Evolutionary conservation across 495 filamentous ascomycete genomes (phyloP), one percentile per base, ranked within the genome.

Genomic region (Zalerion maritima): DNA sequence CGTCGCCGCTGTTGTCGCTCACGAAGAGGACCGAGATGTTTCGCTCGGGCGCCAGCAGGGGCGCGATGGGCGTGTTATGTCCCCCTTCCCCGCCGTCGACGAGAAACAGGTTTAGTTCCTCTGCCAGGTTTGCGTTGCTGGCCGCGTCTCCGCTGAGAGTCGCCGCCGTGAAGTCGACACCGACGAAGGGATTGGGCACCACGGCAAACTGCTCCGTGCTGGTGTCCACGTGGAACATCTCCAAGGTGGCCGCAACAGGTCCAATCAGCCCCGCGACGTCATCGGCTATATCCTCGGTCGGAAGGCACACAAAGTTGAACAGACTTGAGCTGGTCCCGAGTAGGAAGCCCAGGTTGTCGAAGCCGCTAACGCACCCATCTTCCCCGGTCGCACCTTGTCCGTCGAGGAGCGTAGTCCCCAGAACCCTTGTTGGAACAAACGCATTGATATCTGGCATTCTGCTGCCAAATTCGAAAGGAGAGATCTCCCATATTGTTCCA

Each of bases 311-410:
- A 13, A 28, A 36, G 21, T 52, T 52, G 46, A 63, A 65, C 28
- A 60, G 25, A 29, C 45, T 46, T 13, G 41, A 47, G 14, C 43
- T 43, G 18, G 63, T 58, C 19, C 62, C 65, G 9, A 60, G 49
- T 26, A 68, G 44, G 43, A 55, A 69, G 15, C 58, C 65, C 1
- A 62, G 55, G 21, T 65, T 64, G 38, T 69, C 65, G 41, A 55
- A 69, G 24, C 56, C 51, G 14, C 29, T 43, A 4, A 50, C 45
- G 37, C 65, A 70, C 2, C 34, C 45, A 16, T 35, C 29, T 5
- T 37, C 37, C 3, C 40, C 41, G 10, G 46, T 44, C 10, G 37
- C 20, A 0, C 27, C 28, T 14, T 28, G 25, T 11, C 61, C 57
- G 14, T 46, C 38, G 13, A 31, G 36, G 20, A 66, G 47, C 1